Evolutionary conservation across 805 yeast genomes (phyloP).

Genomic region (Candida hungchunana): DNA sequence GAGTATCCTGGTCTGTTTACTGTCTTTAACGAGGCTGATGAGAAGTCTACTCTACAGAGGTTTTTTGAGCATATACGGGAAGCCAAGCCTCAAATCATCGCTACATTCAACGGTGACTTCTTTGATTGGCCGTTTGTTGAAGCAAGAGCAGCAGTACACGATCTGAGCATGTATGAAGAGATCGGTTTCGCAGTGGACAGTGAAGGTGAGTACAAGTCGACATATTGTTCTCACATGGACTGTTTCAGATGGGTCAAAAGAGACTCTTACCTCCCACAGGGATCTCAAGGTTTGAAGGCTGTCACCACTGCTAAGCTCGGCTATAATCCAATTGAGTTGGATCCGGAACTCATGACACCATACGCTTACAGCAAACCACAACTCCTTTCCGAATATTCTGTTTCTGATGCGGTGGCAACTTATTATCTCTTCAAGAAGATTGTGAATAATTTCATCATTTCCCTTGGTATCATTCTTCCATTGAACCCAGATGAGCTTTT

Average conservation of each 20-base stretch:
- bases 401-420: conserved; percentile 98
- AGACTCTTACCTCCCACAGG: conserved; percentile 96
- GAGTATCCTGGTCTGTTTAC: conserved; percentile 90
- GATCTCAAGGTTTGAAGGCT: conserved; percentile 96
- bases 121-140: conserved; percentile 99
- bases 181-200: conserved; percentile 89
- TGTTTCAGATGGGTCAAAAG: conserved; percentile 97
- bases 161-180: conserved; percentile 82
- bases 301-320: conserved; percentile 95
- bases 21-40: conserved; percentile 86
- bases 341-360: conserved; percentile 97
- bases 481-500: conserved; percentile 94
- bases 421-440: conserved; percentile 93
- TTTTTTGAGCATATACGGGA: conserved; percentile 92
- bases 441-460: conserved; percentile 94
- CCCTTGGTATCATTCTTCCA: conserved; percentile 93
- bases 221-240: conserved; percentile 95
- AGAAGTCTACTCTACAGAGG: conserved; percentile 62
- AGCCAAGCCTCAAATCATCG: conserved; percentile 90
- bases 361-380: conserved; percentile 95
- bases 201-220: conserved; percentile 90
- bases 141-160: conserved; percentile 78
- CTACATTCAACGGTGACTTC: conserved; percentile 97
- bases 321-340: conserved; percentile 92
- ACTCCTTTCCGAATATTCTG: conserved; percentile 90